Evolutionary conservation across 1,284 basidiomycete species (phyloP), one percentile per base, ranked within the genome.

Genomic region (Ceratobasidium sp.): DNA sequence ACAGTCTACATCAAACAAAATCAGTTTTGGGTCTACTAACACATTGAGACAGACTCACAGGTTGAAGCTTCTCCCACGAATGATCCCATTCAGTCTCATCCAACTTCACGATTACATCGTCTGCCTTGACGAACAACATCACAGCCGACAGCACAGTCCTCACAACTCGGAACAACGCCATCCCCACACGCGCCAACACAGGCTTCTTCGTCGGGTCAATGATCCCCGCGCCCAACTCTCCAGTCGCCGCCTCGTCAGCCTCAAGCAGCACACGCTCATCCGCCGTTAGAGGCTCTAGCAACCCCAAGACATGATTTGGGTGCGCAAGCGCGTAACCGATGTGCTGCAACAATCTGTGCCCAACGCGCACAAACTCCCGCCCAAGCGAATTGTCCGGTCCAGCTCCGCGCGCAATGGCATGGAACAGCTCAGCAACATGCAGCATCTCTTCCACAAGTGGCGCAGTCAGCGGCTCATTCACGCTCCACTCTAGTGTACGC

Each of bases 291-390:
- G 93, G 91, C 74, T 96, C 93, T 74, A 97, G 84, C 47, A 95
- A 83, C 73, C 89, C 90, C 0, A 90, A 88, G 23, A 98, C 86
- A 76, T 94, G 91, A 77, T 95, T 92, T 7, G 96, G 95, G 81
- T 98, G 96, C 0, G 93, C 91, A 66, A 97, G 85, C 0, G 94
- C 92, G 77, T 96, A 95, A 79, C 95, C 95, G 72, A 97, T 81
- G 74, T 95, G 92, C 79, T 95, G 93, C 0, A 98, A 83, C n/a
- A 96, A 86, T 26, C 64, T 52, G 30, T 69, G 64, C 13, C 52
- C 64, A 41, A 69, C 52, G 52, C 43, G 44, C 87, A 82, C 21
- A 96, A 82, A 0, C 89, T 89, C 72, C 87, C 87, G 1, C 84
- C 83, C 1, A 88, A 87, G 79, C 94, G 52, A 55, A 41, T 55